These are phyloP conservation scores for Coffea canephora DNA, from an alignment of 257 asterid species.

Conservation along the genomic window DNA sequence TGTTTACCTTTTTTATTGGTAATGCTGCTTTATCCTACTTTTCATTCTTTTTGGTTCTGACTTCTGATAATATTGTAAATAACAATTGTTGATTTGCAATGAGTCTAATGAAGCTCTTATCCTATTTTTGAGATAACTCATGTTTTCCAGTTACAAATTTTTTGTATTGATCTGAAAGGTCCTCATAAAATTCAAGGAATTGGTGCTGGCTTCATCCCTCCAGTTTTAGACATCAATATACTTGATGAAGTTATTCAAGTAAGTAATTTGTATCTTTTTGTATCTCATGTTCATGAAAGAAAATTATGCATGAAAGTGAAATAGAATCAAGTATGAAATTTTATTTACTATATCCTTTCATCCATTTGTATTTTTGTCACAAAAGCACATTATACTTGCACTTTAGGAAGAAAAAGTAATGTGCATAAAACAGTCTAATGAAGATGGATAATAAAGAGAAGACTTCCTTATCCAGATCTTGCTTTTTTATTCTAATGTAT, in stretches of 20 bases:
- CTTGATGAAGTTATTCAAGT: slow-evolving; percentile 45
- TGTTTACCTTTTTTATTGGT: no score
- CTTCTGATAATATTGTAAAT: background rate
- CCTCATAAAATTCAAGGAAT: slow-evolving; percentile 49
- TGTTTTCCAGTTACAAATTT: background rate
- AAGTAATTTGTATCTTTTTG: slow-evolving; percentile 13
- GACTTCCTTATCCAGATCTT: background rate
- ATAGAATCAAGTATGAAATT: no score
- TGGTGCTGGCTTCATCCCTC: slow-evolving; percentile 44
- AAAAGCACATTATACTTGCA: background rate
- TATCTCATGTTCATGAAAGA: background rate
- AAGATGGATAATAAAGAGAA: background rate
- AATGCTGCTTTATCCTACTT: background rate
- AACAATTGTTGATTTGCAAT: no score
- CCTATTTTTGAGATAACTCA: background rate
- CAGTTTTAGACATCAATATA: slow-evolving; percentile 35
- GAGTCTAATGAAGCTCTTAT: no score
- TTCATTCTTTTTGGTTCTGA: background rate
- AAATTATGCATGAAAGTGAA: background rate
- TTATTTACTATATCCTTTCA: background rate
- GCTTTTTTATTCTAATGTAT: background rate
- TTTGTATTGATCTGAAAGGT: slow-evolving; percentile 23
- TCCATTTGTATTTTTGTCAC: background rate
- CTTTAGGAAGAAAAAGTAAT: background rate
- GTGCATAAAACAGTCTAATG: background rate